These are phyloP conservation scores for Citrullus colocynthis DNA, from an alignment of 306 rosid genomes.

Conservation along the genomic window DNA sequence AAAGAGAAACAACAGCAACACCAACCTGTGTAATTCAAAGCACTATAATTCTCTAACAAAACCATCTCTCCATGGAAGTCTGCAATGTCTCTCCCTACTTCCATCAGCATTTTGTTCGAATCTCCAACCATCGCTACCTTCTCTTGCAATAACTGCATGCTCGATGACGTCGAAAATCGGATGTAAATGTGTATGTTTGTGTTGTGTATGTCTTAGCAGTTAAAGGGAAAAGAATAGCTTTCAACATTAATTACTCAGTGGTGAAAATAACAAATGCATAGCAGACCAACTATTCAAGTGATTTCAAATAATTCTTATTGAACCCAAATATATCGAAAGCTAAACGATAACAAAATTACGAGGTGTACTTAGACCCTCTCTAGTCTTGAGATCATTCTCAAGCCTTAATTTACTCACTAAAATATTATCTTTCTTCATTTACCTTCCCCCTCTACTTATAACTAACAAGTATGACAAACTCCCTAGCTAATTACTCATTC, in stretches of 20 bases:
- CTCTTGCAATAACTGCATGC: slow-evolving; percentile 56
- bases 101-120: slow-evolving; percentile 44
- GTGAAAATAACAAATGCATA: background rate
- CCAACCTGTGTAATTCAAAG: slow-evolving; percentile 76
- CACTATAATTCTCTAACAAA: slow-evolving; percentile 74
- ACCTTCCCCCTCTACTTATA: too few relatives aligned
- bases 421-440: too few relatives aligned
- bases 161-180: background rate
- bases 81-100: slow-evolving; percentile 58
- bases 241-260: background rate
- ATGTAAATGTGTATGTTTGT: background rate
- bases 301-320: background rate
- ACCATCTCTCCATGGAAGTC: slow-evolving; percentile 96
- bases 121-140: slow-evolving; percentile 36
- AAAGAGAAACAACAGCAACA: background rate
- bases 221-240: background rate
- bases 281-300: background rate
- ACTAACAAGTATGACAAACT: too few relatives aligned
- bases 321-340: too few relatives aligned
- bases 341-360: too few relatives aligned
- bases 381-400: too few relatives aligned
- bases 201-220: background rate
- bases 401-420: too few relatives aligned
- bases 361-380: too few relatives aligned
- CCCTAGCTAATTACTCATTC: too few relatives aligned